These are phyloP conservation scores for Meira miltonrushii DNA, from an alignment of 1,284 basidiomycete species.

Conservation along the genomic window DNA sequence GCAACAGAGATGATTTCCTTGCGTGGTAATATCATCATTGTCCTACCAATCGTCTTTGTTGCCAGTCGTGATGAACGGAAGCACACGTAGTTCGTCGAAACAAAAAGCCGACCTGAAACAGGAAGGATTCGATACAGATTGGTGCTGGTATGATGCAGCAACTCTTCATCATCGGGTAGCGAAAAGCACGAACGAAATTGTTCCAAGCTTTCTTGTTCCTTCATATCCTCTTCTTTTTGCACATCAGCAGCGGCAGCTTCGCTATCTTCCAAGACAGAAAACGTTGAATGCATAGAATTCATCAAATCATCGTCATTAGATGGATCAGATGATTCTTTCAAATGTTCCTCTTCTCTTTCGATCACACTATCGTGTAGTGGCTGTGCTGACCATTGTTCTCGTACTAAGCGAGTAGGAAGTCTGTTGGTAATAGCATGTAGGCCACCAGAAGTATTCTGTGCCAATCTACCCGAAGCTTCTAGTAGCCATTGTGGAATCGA, in stretches of 20 bases:
- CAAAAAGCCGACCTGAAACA: slow-evolving; percentile 34
- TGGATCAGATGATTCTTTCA: not conserved
- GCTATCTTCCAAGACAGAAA: not conserved
- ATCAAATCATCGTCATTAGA: not conserved
- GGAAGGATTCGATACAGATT: slow-evolving; percentile 40
- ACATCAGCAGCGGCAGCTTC: slow-evolving; percentile 5
- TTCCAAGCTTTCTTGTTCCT: slow-evolving; percentile 7
- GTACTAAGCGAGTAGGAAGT: not conserved
- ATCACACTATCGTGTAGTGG: not conserved
- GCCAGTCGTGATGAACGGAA: slow-evolving; percentile 42
- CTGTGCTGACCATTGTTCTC: slow-evolving; percentile 4
- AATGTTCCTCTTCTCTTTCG: not conserved
- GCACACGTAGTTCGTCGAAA: slow-evolving; percentile 35
- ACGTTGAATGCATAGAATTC: not conserved
- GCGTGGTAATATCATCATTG: slow-evolving; percentile 86
- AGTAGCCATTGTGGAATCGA: not conserved
- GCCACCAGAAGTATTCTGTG: not conserved
- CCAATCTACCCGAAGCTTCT: not conserved
- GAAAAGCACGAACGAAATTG: slow-evolving; percentile 31
- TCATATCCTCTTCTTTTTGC: slow-evolving; percentile 11
- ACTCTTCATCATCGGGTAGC: slow-evolving; percentile 23
- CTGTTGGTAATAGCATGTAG: not conserved
- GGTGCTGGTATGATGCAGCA: slow-evolving; percentile 29
- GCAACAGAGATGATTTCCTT: slow-evolving; percentile 78
- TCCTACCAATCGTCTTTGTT: slow-evolving; percentile 33